Percentiles rank a stretch among this genome's conserved stretches.
phyloP scores from a whole-genome alignment of 2,329 filamentous ascomycete species.

The Calcarisporium arbuscula region DNA sequence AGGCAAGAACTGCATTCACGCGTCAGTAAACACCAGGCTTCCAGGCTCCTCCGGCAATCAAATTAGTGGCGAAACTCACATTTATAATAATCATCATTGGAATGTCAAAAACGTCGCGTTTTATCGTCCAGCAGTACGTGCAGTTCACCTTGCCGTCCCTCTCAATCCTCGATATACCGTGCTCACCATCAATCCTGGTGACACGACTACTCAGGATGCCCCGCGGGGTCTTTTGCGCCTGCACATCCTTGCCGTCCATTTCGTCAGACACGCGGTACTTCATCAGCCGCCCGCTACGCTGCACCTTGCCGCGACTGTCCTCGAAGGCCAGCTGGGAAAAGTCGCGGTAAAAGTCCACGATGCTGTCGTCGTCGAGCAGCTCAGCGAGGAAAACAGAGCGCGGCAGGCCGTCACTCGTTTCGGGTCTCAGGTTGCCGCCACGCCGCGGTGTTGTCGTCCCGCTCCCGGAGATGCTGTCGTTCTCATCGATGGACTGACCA shows the following conservation, averaged over 20 bases:
- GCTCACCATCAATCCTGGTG: constrained; percentile 61
- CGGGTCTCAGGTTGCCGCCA: constrained; percentile 57
- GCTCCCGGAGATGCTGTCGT: constrained; percentile 23
- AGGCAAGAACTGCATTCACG: constrained; percentile 44
- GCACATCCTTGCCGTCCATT: constrained; percentile 32
- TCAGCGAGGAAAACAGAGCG: constrained; percentile 89
- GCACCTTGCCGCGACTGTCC: constrained; percentile 79
- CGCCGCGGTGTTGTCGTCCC: constrained; percentile 46
- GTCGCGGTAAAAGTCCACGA: constrained; percentile 92
- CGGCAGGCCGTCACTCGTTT: constrained; percentile 45
- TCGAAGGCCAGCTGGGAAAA: constrained; percentile 90
- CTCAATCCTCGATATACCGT: constrained; percentile 75
- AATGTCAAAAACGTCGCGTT: constrained; percentile 95
- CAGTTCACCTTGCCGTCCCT: constrained; percentile 90
- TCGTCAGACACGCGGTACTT: constrained; percentile 78
- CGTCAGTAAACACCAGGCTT: neutral
- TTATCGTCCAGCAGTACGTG: constrained; percentile 95
- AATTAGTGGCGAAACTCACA: constrained; percentile 53
- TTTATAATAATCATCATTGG: constrained; percentile 98
- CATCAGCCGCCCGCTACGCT: constrained; percentile 75
- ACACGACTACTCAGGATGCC: constrained; percentile 53
- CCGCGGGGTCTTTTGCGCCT: constrained; percentile 37
- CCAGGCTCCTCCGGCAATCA: neutral
- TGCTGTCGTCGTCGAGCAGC: constrained; percentile 85
- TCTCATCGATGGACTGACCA: constrained; percentile 26